Percentiles rank a stretch among this genome's conserved stretches.
phyloP scores from a whole-genome alignment of 2,329 filamentous ascomycete species.

The Pseudogymnoascus sp. region DNA sequence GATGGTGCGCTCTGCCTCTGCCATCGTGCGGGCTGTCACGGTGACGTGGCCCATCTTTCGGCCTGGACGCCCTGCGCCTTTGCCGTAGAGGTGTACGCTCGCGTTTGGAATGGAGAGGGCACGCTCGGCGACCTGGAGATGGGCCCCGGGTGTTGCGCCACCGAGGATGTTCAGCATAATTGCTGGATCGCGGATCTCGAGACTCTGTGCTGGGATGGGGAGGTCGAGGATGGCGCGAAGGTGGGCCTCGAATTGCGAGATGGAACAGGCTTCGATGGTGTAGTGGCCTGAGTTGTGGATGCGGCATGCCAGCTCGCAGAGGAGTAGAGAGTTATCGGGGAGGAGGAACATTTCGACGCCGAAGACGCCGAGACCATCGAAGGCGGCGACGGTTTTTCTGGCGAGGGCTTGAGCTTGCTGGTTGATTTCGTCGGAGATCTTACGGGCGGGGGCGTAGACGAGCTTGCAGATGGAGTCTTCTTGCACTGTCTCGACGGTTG shows the following conservation, averaged over 20 bases:
- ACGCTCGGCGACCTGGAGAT: conserved; percentile 44
- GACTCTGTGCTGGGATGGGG: conserved; percentile 35
- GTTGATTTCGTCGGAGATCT: conserved; percentile 53
- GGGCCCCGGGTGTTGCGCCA: conserved; percentile 56
- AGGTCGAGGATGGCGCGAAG: conserved; percentile 68
- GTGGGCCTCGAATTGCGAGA: conserved; percentile 88
- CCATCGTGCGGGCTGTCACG: conserved; percentile 60
- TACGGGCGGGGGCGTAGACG: conserved; percentile 76
- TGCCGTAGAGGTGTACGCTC: conserved; percentile 83
- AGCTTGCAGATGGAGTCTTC: conserved; percentile 94
- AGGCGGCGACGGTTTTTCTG: conserved; percentile 66
- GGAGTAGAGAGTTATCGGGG: conserved; percentile 58
- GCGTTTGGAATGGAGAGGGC: conserved; percentile 52
- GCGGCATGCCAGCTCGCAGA: conserved; percentile 71
- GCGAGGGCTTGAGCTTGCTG: conserved; percentile 68
- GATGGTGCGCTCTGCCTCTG: conserved; percentile 58
- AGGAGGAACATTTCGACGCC: conserved; percentile 94
- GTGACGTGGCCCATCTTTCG: conserved; percentile 96
- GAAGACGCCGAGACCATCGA: conserved; percentile 87
- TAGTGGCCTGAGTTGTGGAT: conserved; percentile 92
- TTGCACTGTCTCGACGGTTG: conserved; percentile 88
- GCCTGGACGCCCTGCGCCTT: conserved; percentile 67
- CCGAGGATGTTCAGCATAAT: conserved; percentile 81
- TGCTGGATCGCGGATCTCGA: conserved; percentile 51
- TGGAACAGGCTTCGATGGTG: conserved; percentile 83